These are phyloP conservation scores for Fusarium sp. DNA, from an alignment of 2,329 filamentous ascomycete genomes.

Conservation along the genomic window DNA sequence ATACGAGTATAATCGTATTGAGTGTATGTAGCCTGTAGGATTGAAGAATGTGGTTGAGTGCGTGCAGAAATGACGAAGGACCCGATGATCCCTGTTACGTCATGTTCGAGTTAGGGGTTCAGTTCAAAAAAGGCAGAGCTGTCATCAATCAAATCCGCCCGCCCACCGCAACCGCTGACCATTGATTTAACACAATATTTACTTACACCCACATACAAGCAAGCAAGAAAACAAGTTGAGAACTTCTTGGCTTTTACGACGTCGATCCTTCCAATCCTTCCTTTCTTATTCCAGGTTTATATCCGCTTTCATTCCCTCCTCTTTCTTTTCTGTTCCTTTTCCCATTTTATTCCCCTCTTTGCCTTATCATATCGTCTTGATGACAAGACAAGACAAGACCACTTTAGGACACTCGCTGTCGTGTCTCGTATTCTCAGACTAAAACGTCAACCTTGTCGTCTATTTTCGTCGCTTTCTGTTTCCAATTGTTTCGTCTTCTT, in stretches of 20 bases:
- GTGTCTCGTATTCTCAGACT: constrained; percentile 24
- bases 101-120: constrained; percentile 31
- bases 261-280: constrained; percentile 17
- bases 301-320: neutral
- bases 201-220: neutral
- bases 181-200: constrained; percentile 4
- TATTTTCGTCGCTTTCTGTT: neutral
- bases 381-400: constrained; percentile 1
- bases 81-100: constrained; percentile 22
- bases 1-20: neutral
- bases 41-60: neutral
- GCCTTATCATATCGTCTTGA: constrained; percentile 6
- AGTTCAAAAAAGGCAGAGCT: constrained; percentile 12
- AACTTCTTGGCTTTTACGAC: constrained; percentile 30
- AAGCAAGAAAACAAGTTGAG: constrained; percentile 22
- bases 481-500: constrained; percentile 8
- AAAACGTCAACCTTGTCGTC: constrained; percentile 11
- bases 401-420: neutral
- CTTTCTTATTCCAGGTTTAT: neutral
- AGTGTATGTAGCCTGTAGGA: neutral
- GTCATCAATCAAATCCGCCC: constrained; percentile 3
- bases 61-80: constrained; percentile 31
- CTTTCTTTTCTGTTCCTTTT: neutral
- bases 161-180: constrained; percentile 15
- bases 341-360: neutral